Base-by-base conservation (phyloP, 306 rosid species). In the Ormosia semicastrata region DNA sequence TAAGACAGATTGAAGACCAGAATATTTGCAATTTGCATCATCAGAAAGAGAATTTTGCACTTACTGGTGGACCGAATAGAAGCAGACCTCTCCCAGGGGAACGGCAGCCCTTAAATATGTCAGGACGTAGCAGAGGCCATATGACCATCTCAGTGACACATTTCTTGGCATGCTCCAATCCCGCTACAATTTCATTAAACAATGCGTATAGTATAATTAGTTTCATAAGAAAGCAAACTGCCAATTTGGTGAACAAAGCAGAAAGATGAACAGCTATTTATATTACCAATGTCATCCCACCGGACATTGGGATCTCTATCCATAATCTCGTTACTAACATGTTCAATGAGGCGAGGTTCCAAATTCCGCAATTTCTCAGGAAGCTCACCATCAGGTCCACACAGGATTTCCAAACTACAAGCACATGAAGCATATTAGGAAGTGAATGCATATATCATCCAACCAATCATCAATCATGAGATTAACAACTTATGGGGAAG, bases 51-150 rank as follows among this genome's bases (percentile, higher is more conserved):
- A 81, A 83, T 29, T 53, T 78, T 80, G 71, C 64, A 84, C 96
- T 90, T 89, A 92, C 99, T 13, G 99, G 99, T 84, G 98, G 98
- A 84, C 99, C 97, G 83, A 95, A 95, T 43, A 95, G 93, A 87
- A 93, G 99, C 75, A 95, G 91, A 64, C 99, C 99, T 89, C 86
- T 89, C 79, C 97, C 98, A 82, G 99, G 98, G 66, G 98, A 92
- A 66, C 98, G 98, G 36, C 97, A 95, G 66, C 99, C 99, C 63
- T 81, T 79, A 83, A 95, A 95, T 79, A 95, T 86, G 89, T 93
- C 99, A 53, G 99, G 99, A 57, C 93, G 93, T 85, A 81, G 84
- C 41, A 93, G 86, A 76, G 98, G 99, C 88, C 88, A 87, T 84
- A 95, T 92, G 80, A 95, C 99, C 98, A 95, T 93, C 86, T 95